Evolutionary conservation across 2,329 filamentous ascomycete species (phyloP).

Genomic region (Phaeophleospora eucalypticola): DNA sequence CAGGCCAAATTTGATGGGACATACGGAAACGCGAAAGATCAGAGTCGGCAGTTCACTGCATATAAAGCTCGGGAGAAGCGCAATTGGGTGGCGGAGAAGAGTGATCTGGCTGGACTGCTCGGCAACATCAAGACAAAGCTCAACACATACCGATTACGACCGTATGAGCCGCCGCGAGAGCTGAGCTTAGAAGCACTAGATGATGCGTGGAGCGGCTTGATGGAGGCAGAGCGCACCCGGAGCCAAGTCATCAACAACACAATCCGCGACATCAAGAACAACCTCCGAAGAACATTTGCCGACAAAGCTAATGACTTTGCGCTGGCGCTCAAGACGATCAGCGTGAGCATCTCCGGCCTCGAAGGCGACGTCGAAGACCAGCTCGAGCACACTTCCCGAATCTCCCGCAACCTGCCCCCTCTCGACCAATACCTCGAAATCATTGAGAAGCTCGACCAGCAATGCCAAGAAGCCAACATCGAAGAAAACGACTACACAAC

Average conservation of each 20-base stretch:
- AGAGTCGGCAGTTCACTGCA: conserved; percentile 73
- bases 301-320: conserved; percentile 99
- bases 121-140: conserved; percentile 99
- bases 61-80: conserved; percentile 91
- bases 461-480: conserved; percentile 94
- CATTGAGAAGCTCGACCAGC: conserved; percentile 78
- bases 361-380: conserved; percentile 97
- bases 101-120: conserved; percentile 83
- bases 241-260: conserved; percentile 97
- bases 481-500: conserved; percentile 99
- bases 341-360: conserved; percentile 89
- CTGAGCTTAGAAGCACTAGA: conserved; percentile 80
- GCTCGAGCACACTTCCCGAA: conserved; percentile 75
- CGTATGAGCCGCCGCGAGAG: conserved; percentile 85
- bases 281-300: conserved; percentile 83
- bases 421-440: conserved; percentile 87
- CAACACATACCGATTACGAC: conserved; percentile 84
- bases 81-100: conserved; percentile 96
- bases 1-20: conserved; percentile 82
- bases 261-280: conserved; percentile 97
- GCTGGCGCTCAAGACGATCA: conserved; percentile 88
- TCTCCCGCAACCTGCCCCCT: conserved; percentile 80
- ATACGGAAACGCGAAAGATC: conserved; percentile 85
- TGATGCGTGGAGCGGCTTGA: conserved; percentile 71
- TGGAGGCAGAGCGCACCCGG: conserved; percentile 78